Conservation (phyloP, 140 eudicot genomes). For the Flaveria floridana region DNA sequence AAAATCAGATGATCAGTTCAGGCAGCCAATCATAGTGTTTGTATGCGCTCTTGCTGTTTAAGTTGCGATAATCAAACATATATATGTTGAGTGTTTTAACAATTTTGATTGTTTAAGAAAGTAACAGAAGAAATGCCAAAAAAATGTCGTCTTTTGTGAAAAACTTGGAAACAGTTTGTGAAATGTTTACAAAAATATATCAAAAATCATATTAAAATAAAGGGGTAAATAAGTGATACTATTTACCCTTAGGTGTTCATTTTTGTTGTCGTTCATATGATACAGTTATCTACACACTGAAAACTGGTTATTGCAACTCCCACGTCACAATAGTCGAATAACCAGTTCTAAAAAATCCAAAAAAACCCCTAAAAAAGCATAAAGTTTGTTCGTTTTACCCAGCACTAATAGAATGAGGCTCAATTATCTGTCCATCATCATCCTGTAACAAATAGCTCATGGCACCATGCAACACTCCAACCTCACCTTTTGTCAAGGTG, state of each 20-base stretch:
- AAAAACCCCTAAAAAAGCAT: not conserved
- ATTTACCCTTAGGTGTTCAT: not conserved
- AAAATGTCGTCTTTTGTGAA: not conserved
- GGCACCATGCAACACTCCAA: conserved; percentile 91
- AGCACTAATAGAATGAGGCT: conserved; percentile 91
- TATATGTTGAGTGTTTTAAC: not conserved
- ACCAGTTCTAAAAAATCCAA: not conserved
- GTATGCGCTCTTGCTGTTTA: not conserved
- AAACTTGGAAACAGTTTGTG: not conserved
- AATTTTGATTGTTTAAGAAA: not conserved
- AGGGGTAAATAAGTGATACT: not conserved
- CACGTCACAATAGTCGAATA: not conserved
- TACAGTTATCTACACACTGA: not conserved
- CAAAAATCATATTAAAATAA: no score
- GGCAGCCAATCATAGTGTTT: not conserved
- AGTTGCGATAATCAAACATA: not conserved
- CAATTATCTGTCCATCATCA: conserved; percentile 83
- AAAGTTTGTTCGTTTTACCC: conserved; percentile 47
- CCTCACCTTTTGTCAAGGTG: conserved; percentile 80
- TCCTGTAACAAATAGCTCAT: conserved; percentile 95
- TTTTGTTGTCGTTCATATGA: not conserved
- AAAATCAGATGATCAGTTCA: no score
- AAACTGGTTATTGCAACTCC: not conserved
- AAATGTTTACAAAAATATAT: not conserved
- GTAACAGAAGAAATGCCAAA: not conserved